phyloP scores from a whole-genome alignment of 305 asterid species.

The Solanum hybrid region DNA sequence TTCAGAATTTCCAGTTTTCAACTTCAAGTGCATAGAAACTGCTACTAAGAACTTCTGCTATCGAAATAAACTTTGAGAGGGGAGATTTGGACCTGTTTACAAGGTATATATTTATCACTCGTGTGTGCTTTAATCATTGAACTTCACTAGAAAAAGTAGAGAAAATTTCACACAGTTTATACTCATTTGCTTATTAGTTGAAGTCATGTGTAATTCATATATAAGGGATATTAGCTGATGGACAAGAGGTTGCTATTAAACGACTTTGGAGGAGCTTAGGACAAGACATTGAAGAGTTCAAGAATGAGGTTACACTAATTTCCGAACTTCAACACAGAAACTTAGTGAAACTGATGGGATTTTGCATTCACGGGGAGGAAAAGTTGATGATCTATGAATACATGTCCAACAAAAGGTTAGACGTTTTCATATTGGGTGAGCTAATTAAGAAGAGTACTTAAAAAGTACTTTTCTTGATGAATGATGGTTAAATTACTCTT shows the following conservation, averaged over 20 bases:
- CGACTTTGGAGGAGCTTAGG: conserved; percentile 9
- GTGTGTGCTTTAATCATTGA: neutral
- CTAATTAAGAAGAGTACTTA: neutral
- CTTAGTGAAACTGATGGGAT: conserved; percentile 10
- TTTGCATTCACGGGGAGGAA: conserved; percentile 4
- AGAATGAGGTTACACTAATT: conserved; percentile 9
- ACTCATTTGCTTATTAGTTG: neutral
- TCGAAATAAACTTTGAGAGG: conserved; percentile 8
- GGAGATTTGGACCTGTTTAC: conserved; percentile 10
- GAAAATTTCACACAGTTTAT: neutral
- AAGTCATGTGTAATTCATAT: neutral
- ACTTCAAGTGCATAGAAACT: conserved; percentile 4
- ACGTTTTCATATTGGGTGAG: conserved; percentile 2
- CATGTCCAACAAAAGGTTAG: conserved; percentile 10
- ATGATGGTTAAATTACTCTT: neutral
- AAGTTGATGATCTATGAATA: conserved; percentile 3
- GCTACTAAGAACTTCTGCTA: neutral
- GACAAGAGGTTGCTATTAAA: conserved; percentile 11
- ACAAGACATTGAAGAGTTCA: conserved; percentile 10
- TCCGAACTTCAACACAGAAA: conserved; percentile 10
- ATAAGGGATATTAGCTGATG: neutral
- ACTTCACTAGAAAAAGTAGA: too few species aligned
- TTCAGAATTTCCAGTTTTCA: conserved; percentile 3
- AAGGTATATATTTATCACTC: neutral
- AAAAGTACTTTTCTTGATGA: neutral